These are phyloP conservation scores for Candida chilensis DNA, from an alignment of 805 yeast species.

Conservation along the genomic window DNA sequence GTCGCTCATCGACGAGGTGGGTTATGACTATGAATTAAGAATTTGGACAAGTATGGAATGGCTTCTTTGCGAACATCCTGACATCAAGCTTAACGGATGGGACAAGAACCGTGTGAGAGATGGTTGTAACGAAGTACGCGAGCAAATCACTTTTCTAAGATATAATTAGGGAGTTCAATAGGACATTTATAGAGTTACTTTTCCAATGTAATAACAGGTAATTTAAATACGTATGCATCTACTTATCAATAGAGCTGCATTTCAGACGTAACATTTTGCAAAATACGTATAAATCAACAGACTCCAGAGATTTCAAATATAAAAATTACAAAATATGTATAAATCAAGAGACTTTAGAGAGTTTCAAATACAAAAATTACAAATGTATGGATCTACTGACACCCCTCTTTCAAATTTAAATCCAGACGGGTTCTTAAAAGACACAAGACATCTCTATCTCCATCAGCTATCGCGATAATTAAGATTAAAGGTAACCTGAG, in stretches of 20 bases:
- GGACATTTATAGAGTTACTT: too few relatives aligned
- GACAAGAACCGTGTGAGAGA: conserved; percentile 12
- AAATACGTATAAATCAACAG: too few relatives aligned
- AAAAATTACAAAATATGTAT: too few relatives aligned
- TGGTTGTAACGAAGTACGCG: conserved; percentile 14
- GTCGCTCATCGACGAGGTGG: conserved; percentile 14
- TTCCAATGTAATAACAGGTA: too few relatives aligned
- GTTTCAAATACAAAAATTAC: background rate
- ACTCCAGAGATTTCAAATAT: too few relatives aligned
- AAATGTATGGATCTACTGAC: conserved; percentile 36
- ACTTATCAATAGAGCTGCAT: too few relatives aligned
- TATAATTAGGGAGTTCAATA: background rate
- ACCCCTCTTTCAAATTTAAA: conserved; percentile 37
- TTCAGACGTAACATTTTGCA: too few relatives aligned
- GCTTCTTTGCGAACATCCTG: conserved; percentile 17
- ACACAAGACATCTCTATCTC: conserved; percentile 26
- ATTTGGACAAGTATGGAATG: conserved; percentile 16
- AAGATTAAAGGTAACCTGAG: conserved; percentile 1
- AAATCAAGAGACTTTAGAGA: too few relatives aligned
- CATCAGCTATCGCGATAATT: conserved; percentile 35
- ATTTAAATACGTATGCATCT: too few relatives aligned
- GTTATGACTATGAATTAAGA: conserved; percentile 17
- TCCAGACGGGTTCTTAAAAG: conserved; percentile 45
- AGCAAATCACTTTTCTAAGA: conserved; percentile 14
- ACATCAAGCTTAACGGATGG: conserved; percentile 10